These are phyloP conservation scores for Lagenidium sp. DNA, from an alignment of 352 stramenopile genomes.

Conservation along the genomic window DNA sequence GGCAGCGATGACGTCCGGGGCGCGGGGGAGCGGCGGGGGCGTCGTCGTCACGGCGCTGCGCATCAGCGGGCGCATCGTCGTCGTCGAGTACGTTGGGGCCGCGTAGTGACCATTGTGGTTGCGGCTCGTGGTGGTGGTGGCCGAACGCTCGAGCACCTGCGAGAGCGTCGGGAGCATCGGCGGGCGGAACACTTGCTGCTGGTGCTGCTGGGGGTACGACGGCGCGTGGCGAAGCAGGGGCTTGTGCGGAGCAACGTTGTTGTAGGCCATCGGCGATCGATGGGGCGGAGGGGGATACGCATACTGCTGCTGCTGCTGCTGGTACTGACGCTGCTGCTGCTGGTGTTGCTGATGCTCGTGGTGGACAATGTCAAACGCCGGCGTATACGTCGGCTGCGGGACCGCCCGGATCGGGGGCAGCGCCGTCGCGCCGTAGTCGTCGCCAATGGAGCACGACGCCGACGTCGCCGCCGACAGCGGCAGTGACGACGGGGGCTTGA, in stretches of 20 bases:
- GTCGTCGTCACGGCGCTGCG: background rate
- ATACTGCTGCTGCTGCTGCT: conserved; percentile 1
- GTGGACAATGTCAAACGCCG: background rate
- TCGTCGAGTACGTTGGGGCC: background rate
- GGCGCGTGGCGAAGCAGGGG: too few species aligned
- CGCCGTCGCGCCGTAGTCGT: conserved; percentile 4
- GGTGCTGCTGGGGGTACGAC: conserved; percentile 3
- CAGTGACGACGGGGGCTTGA: too few species aligned
- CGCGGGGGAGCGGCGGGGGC: too few species aligned
- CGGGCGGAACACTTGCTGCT: conserved; percentile 1
- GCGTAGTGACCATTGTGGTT: background rate
- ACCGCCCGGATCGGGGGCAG: conserved; percentile 1
- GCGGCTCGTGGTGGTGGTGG: background rate
- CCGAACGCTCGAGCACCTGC: conserved; percentile 5
- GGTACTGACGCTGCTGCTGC: background rate
- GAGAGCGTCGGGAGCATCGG: conserved; percentile 8
- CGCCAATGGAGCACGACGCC: too few species aligned
- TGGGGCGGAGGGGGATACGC: too few species aligned
- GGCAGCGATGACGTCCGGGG: too few species aligned
- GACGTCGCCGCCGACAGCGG: too few species aligned
- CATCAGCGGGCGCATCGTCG: background rate
- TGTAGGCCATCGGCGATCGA: too few species aligned
- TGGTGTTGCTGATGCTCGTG: too few species aligned
- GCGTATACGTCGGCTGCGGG: background rate
- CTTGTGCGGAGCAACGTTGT: too few species aligned